A percentile compares a stretch with the other conserved stretches of the same genome.
Evolutionary conservation across 768 basidiomycete species (phyloP).

Genomic region (Leccinum ochraceum): DNA sequence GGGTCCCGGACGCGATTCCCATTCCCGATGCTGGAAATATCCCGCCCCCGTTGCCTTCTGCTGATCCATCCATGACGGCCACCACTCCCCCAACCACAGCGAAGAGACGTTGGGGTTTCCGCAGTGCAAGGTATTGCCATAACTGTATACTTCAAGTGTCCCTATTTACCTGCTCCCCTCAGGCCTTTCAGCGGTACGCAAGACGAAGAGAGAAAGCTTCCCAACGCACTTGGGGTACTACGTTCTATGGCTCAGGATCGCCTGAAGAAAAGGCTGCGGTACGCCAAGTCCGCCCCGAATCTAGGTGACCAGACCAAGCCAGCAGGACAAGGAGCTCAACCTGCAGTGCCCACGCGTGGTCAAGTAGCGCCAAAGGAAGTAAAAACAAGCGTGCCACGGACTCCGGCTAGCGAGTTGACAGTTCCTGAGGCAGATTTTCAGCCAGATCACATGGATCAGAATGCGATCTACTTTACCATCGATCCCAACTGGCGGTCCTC

Average conservation of each 20-base stretch:
- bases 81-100: neutral
- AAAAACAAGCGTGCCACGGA: neutral
- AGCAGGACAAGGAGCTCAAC: neutral
- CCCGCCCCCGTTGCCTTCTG: neutral
- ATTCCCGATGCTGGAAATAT: constrained; percentile 11
- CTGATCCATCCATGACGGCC: constrained; percentile 3
- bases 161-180: neutral
- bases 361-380: neutral
- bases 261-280: constrained; percentile 22
- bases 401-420: neutral
- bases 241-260: constrained; percentile 16
- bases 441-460: constrained; percentile 17
- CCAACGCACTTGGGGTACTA: constrained; percentile 7
- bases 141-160: neutral
- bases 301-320: constrained; percentile 12
- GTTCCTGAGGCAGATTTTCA: neutral
- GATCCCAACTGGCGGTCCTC: constrained; percentile 27
- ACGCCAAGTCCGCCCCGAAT: constrained; percentile 28
- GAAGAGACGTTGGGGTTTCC: constrained; percentile 19
- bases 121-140: constrained; percentile 22
- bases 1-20: constrained; percentile 13
- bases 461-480: constrained; percentile 32
- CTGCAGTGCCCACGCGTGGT: neutral
- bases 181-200: constrained; percentile 17
- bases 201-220: constrained; percentile 9